Evolutionary conservation across 768 basidiomycete genomes (phyloP), one percentile per base, ranked within the genome.

Genomic region (Cystobasidium tubakii): DNA sequence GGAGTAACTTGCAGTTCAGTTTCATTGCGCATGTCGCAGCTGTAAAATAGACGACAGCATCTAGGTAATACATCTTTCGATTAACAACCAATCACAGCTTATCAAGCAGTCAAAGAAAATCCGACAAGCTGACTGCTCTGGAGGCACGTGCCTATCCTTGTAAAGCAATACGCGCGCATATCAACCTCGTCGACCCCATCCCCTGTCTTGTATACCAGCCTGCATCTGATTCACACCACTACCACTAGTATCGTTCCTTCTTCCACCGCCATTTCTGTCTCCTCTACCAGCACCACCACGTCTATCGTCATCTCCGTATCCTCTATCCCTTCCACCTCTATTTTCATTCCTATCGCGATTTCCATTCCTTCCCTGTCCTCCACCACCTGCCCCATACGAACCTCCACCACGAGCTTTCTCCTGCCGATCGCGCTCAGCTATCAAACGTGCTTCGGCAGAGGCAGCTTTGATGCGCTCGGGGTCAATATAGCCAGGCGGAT

Each of bases 171-270:
- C 15, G 15, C 39, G 6, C 15, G 39, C 9, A 60, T 34, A 1
- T 54, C 25, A 71, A 1, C 33, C 36, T 17, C 69, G 21, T 31
- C 69, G 15, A 15, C 69, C 69, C 69, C 69, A 71, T 34, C 69
- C 69, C 39, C 44, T 71, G 54, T 71, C 69, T 29, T 60, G 69
- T 21, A 67, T 67, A 13, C 66, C 66, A n/a, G 66, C 66, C 17
- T 54, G 43, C 66, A 67, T 53, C 44, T 67, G 66, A 50, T 67
- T 67, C 7, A 43, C 31, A 25, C 66, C 44, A 27, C 27, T 31
- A 13, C 29, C 44, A 27, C 10, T 10, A 29, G 15, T 23, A 39
- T 50, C 39, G 66, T 31, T 31, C 39, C 31, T 44, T 25, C 66
- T 53, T 9, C 66, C 46, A 13, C 13, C 36, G 12, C 62, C 50